A percentile compares a stretch with the other conserved stretches of the same genome.
These are phyloP conservation scores for Garcia nutans DNA, from an alignment of 345 rosid genomes.

Conservation along the genomic window DNA sequence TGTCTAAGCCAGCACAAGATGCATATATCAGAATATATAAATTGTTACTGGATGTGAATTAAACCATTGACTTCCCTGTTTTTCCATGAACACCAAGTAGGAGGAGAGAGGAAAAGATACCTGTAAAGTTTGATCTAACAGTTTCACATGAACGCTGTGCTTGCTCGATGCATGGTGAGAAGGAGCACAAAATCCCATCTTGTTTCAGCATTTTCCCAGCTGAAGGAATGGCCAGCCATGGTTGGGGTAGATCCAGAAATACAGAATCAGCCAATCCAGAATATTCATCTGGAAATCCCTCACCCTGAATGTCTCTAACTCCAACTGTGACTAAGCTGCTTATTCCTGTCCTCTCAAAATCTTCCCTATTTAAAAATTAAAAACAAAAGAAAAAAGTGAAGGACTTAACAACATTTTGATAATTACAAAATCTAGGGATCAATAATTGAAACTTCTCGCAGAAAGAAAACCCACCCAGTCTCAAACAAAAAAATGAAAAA, in stretches of 20 bases:
- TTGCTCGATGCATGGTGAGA: constrained; percentile 97
- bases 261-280: constrained; percentile 62
- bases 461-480: neutral
- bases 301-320: constrained; percentile 87
- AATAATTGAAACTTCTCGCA: neutral
- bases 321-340: constrained; percentile 70
- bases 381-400: neutral
- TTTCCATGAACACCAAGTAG: too few species aligned
- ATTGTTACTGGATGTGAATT: neutral
- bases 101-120: constrained; percentile 15
- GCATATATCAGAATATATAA: neutral
- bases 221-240: constrained; percentile 79
- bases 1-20: constrained; percentile 43
- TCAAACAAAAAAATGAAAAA: neutral
- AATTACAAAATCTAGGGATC: neutral
- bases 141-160: constrained; percentile 86
- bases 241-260: constrained; percentile 85
- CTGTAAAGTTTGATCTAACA: constrained; percentile 64
- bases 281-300: constrained; percentile 79
- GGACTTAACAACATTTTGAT: neutral
- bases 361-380: constrained; percentile 53
- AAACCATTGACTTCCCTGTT: neutral
- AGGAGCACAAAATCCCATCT: constrained; percentile 80
- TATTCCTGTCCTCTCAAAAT: constrained; percentile 76
- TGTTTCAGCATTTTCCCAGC: constrained; percentile 80